A percentile compares a stretch with the other conserved stretches of the same genome.
Evolutionary conservation across 176 grass and related monocot genomes (phyloP).

Genomic region (Eleusine indica): DNA sequence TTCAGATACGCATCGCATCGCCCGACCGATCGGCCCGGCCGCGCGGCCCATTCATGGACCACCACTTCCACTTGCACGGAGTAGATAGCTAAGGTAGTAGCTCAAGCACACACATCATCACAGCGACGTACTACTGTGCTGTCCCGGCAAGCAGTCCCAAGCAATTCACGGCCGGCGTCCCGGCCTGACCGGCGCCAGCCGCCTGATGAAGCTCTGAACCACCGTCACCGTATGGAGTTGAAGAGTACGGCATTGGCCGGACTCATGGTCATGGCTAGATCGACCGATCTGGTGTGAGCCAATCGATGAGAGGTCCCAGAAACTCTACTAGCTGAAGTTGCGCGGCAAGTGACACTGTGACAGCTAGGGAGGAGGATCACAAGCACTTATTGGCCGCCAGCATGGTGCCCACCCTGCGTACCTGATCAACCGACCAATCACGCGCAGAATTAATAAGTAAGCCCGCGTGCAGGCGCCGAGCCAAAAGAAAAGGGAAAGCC

Average conservation of each 20-base stretch:
- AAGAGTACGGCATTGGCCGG: background rate
- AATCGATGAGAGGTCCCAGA: background rate
- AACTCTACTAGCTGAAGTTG: background rate
- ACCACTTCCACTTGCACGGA: slow-evolving; percentile 7
- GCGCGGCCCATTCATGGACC: background rate
- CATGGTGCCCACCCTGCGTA: background rate
- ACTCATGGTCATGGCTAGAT: background rate
- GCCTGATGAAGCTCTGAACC: background rate
- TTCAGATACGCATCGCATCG: background rate
- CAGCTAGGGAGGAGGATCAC: background rate
- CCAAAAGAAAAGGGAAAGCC: background rate
- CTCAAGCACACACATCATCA: background rate
- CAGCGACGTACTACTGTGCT: background rate
- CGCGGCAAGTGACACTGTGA: background rate
- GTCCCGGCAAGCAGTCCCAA: background rate
- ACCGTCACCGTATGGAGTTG: background rate
- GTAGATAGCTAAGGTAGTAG: background rate
- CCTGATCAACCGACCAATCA: background rate
- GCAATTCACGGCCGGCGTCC: background rate
- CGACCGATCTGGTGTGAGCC: background rate
- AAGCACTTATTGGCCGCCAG: background rate
- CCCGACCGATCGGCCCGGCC: background rate
- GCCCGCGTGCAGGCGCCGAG: background rate
- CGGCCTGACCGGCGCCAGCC: too few relatives aligned
- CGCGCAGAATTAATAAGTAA: slow-evolving; percentile 6